Evolutionary conservation across 768 basidiomycete species (phyloP).

Genomic region (Cystofilobasidium macerans): DNA sequence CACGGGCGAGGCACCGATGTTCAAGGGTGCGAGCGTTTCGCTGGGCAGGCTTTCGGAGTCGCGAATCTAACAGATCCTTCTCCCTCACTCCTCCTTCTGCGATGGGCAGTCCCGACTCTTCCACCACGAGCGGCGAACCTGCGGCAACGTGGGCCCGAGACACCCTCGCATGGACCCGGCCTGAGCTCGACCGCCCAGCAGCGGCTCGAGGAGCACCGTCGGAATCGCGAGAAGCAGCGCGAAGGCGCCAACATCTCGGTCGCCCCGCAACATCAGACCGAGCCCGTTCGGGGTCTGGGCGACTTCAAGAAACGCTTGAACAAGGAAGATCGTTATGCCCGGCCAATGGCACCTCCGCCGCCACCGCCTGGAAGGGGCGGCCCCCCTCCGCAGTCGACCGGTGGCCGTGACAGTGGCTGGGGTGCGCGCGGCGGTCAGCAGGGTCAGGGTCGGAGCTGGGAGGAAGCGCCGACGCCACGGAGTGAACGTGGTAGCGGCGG

Average conservation of each 20-base stretch:
- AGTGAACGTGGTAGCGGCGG: slow-evolving; percentile 25
- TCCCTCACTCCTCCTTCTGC: neutral
- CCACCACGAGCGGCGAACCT: slow-evolving; percentile 50
- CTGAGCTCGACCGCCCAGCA: slow-evolving; percentile 63
- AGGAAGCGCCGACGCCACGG: slow-evolving; percentile 36
- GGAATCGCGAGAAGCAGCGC: slow-evolving; percentile 56
- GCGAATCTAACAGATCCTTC: too few relatives aligned
- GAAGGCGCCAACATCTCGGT: slow-evolving; percentile 31
- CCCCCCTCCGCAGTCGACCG: neutral
- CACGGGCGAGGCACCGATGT: slow-evolving; percentile 48
- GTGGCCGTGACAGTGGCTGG: neutral
- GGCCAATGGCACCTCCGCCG: neutral
- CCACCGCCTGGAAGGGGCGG: slow-evolving; percentile 2
- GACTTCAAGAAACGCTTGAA: slow-evolving; percentile 92
- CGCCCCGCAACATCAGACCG: neutral
- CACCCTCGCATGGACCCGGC: slow-evolving; percentile 85
- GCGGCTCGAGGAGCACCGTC: slow-evolving; percentile 65
- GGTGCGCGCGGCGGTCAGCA: slow-evolving; percentile 9
- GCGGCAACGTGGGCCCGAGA: slow-evolving; percentile 73
- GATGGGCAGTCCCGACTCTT: slow-evolving; percentile 57
- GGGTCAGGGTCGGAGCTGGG: slow-evolving; percentile 32
- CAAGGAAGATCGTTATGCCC: slow-evolving; percentile 37
- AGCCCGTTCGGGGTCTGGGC: slow-evolving; percentile 58
- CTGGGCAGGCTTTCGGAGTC: neutral
- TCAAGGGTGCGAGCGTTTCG: slow-evolving; percentile 60